Evolutionary conservation across 2,329 filamentous ascomycete genomes (phyloP).

Genomic region (Claviceps paspali): DNA sequence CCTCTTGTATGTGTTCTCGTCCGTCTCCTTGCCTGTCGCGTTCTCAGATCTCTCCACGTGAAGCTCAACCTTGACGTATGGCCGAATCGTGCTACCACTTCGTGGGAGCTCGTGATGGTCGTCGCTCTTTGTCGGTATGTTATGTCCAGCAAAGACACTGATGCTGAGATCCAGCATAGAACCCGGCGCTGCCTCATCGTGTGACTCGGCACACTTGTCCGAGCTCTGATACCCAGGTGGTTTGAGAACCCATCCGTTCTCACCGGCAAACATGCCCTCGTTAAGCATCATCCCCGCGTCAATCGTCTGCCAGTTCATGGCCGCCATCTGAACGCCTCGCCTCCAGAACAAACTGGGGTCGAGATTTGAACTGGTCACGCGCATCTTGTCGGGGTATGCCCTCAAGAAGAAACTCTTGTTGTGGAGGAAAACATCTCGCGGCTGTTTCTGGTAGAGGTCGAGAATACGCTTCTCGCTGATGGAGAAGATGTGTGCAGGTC

Average conservation of each 20-base stretch:
- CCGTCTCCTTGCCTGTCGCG: slow-evolving; percentile 16
- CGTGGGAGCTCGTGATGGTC: slow-evolving; percentile 17
- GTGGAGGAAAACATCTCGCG: slow-evolving; percentile 68
- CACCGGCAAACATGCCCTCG: slow-evolving; percentile 88
- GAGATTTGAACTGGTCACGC: slow-evolving; percentile 83
- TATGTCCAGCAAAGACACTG: slow-evolving; percentile 61
- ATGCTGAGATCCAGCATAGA: slow-evolving; percentile 52
- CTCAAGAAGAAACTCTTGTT: slow-evolving; percentile 82
- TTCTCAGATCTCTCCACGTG: slow-evolving; percentile 51
- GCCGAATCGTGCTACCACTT: slow-evolving; percentile 34
- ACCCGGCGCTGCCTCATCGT: slow-evolving; percentile 30
- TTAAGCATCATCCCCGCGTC: slow-evolving; percentile 95
- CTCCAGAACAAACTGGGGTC: slow-evolving; percentile 88
- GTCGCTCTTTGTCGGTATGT: slow-evolving; percentile 30
- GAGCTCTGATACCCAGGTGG: slow-evolving; percentile 53
- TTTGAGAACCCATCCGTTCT: slow-evolving; percentile 74
- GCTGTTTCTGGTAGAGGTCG: slow-evolving; percentile 40
- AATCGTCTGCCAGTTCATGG: slow-evolving; percentile 92
- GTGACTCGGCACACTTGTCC: slow-evolving; percentile 22
- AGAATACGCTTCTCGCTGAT: slow-evolving; percentile 69
- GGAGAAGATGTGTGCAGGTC: slow-evolving; percentile 63
- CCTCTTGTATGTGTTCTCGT: slow-evolving; percentile 43
- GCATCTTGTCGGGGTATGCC: slow-evolving; percentile 68
- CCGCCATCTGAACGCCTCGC: slow-evolving; percentile 91
- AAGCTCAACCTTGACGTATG: slow-evolving; percentile 64